These are phyloP conservation scores for Prunus kanzakura DNA, from an alignment of 306 rosid genomes.

Conservation along the genomic window DNA sequence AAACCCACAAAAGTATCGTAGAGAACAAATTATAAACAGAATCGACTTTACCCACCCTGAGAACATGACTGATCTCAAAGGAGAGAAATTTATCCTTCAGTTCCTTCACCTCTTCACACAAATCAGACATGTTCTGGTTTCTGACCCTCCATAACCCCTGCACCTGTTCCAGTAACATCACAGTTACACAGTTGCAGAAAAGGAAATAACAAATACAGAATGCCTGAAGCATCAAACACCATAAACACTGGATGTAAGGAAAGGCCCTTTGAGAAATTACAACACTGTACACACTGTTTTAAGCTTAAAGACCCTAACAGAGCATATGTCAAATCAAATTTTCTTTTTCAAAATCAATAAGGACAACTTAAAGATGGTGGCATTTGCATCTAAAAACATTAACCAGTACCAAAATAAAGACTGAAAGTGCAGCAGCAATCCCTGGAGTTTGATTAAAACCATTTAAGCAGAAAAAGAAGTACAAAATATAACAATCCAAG, in stretches of 20 bases:
- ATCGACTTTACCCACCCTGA: constrained; percentile 63
- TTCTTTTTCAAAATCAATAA: neutral
- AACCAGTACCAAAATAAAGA: neutral
- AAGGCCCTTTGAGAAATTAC: neutral
- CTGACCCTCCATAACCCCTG: constrained; percentile 80
- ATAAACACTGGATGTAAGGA: neutral
- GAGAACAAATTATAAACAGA: neutral
- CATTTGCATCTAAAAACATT: neutral
- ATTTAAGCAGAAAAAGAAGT: neutral
- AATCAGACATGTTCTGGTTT: constrained; percentile 52
- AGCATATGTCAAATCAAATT: neutral
- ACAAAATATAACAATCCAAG: neutral
- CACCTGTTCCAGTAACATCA: constrained; percentile 56
- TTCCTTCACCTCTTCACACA: constrained; percentile 63
- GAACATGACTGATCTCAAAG: constrained; percentile 75
- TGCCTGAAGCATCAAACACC: neutral
- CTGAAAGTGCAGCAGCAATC: neutral
- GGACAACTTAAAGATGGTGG: neutral
- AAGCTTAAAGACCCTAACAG: neutral
- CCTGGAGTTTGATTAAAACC: neutral
- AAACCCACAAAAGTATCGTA: neutral
- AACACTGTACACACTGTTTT: neutral
- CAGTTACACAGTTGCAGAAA: constrained; percentile 18
- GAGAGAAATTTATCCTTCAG: constrained; percentile 68
- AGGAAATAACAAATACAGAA: neutral